Evolutionary conservation across 2,329 filamentous ascomycete genomes (phyloP).

Genomic region (Trichoderma sp.): DNA sequence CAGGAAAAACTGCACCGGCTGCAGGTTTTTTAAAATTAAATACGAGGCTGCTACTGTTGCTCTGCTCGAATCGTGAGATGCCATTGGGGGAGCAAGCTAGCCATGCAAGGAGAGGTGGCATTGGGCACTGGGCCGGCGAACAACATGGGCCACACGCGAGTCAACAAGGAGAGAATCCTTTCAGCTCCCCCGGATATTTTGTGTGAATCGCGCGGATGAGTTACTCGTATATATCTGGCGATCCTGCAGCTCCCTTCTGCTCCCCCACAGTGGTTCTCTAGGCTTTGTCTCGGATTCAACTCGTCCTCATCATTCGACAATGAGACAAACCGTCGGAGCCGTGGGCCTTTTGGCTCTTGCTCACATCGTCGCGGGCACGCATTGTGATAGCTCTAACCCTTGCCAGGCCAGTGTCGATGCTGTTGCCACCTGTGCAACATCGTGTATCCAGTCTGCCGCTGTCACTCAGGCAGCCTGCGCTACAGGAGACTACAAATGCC

Average conservation of each 20-base stretch:
- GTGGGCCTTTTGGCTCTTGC: conserved; percentile 26
- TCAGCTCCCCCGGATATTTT: neutral
- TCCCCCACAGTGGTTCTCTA: neutral
- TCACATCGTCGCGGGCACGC: conserved; percentile 22
- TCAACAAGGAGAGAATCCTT: neutral
- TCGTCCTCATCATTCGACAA: neutral
- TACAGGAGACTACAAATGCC: conserved; percentile 30
- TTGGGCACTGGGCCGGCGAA: neutral
- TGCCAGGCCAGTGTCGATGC: conserved; percentile 31
- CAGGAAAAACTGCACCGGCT: neutral
- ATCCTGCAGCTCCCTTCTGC: neutral
- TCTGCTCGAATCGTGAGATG: neutral
- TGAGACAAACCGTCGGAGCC: conserved; percentile 9
- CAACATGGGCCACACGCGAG: neutral
- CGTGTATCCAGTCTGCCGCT: conserved; percentile 32
- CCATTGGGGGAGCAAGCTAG: neutral
- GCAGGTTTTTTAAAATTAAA: conserved; percentile 4
- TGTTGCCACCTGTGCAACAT: conserved; percentile 29
- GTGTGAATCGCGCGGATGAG: neutral
- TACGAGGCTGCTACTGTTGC: neutral
- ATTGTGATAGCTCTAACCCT: conserved; percentile 28
- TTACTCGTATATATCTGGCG: conserved; percentile 1
- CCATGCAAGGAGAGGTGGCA: neutral
- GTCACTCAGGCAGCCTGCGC: conserved; percentile 27
- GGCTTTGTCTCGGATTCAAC: neutral